Base-by-base conservation (phyloP, 768 basidiomycete species). In the Mycena floridula region DNA sequence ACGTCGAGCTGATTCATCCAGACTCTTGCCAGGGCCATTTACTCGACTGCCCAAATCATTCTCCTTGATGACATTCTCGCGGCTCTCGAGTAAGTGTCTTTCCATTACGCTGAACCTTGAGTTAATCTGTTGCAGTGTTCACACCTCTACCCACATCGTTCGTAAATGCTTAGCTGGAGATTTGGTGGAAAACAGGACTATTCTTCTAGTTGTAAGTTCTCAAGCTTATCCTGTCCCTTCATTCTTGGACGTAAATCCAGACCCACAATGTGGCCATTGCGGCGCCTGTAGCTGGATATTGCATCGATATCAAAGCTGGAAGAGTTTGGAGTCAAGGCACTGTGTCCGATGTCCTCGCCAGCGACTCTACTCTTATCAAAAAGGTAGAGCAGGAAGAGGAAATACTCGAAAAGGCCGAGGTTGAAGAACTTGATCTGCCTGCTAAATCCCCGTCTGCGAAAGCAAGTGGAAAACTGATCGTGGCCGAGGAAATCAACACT, bases 131-230 rank as follows among this genome's bases (percentile, higher is more conserved):
- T 22, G 67, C 72, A 12, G 70, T 56, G 83, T 81, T 2, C 81
- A 84, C 52, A 92, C 89, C 0, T 85, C 92, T 0, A 80, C 84
- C 50, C 85, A 88, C 63, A 76, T 98, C 37, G 85, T 85, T 54
- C 69, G 79, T 16, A 71, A 89, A 43, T 93, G 90, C 54, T 68
- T 98, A 51, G 32, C 7, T 35, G 92, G 94, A 7, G 81, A 85
- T 39, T 66, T 96, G 30, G 72, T 92, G 59, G 61, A 67, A n/a
- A 81, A 79, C 15, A 74, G 93, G 37, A 96, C 94, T 1, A 67
- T 95, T 40, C 72, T 97, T 37, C 72, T 98, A 20, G 93, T 96
- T 37, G 79, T 79, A 50, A 44, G 72, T 51, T 7, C 12, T 21
- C 4, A 59, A 46, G 18, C 32, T 15, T 35, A 13, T 21, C n/a